Evolutionary conservation across 2,329 filamentous ascomycete genomes (phyloP), one percentile per base, ranked within the genome.

Genomic region (Colletotrichum sansevieriae): DNA sequence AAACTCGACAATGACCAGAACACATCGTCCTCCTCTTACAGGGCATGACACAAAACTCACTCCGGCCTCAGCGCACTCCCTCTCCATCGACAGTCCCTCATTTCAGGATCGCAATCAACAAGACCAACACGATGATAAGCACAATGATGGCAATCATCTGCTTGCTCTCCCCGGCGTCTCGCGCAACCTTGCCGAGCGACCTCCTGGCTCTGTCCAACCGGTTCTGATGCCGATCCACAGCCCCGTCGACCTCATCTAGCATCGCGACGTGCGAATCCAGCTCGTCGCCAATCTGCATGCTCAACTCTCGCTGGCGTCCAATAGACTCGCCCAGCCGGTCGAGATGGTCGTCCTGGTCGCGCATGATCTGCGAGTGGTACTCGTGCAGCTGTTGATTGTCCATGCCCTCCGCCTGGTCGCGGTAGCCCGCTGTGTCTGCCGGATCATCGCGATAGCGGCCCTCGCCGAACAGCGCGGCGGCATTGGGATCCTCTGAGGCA

Each of bases 251-350:
- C 75, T 97, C 95, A 78, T 98, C 95, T 35, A 99, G 84, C 84
- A 99, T 85, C 73, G 91, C 86, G 43, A 97, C 92, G 75, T 99
- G 96, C 73, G 90, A 91, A 74, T 98, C 96, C 41, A 99, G 85
- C 84, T 99, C 96, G 78, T 98, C 93, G 35, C 96, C 95, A 75
- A 99, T 98, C 82, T 96, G 93, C 83, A 98, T 97, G 77, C 92
- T 95, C 70, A 99, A 85, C 82, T 98, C 93, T 57, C 97, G 87
- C 83, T 98, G 96, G 44, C 96, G 89, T 4, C 92, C 88, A 73
- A 99, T 98, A 66, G 90, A 93, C 75, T 90, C 88, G n/a, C 95
- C 93, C 4, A 99, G 83, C 10, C 87, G 85, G 78, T 98, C 95
- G n/a, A 99, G 86, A 78, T 97, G 94, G 72, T 93, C 92, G 77